phyloP scores from a whole-genome alignment of 1,284 basidiomycete species.

The Heterobasidion parviporum region DNA sequence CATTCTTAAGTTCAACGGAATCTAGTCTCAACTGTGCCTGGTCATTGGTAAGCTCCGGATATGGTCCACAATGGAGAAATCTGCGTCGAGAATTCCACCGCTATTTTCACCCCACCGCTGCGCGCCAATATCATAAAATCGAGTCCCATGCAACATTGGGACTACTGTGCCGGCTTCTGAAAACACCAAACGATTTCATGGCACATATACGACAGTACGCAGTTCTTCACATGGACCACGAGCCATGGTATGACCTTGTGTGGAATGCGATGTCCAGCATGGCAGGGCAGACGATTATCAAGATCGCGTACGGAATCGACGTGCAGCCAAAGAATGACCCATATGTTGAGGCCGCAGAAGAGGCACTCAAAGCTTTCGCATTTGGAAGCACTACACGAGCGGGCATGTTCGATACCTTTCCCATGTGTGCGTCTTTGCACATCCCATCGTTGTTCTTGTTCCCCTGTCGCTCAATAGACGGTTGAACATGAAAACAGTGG shows the following conservation, averaged over 20 bases:
- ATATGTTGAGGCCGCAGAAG: slow-evolving; percentile 34
- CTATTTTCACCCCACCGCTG: slow-evolving; percentile 8
- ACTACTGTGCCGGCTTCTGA: slow-evolving; percentile 15
- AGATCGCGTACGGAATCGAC: slow-evolving; percentile 20
- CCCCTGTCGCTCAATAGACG: background rate
- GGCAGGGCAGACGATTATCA: slow-evolving; percentile 18
- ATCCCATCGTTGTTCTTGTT: background rate
- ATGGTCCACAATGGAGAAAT: too few relatives aligned
- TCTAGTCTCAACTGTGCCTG: too few relatives aligned
- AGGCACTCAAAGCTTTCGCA: slow-evolving; percentile 17
- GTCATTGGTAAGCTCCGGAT: too few relatives aligned
- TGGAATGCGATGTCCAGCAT: slow-evolving; percentile 11
- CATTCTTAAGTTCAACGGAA: too few relatives aligned
- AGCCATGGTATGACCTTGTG: background rate
- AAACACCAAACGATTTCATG: slow-evolving; percentile 13
- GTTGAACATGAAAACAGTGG: slow-evolving; percentile 5
- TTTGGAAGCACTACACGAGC: slow-evolving; percentile 18
- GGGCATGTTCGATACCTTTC: slow-evolving; percentile 21
- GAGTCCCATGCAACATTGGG: slow-evolving; percentile 11
- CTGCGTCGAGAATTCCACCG: too few relatives aligned
- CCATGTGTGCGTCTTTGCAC: slow-evolving; percentile 12
- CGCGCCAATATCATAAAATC: slow-evolving; percentile 13
- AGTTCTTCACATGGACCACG: too few relatives aligned
- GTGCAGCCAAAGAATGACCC: slow-evolving; percentile 28
- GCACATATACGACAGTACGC: slow-evolving; percentile 6